Conservation (phyloP, 768 basidiomycete species). For the Amanita brunnescens region DNA sequence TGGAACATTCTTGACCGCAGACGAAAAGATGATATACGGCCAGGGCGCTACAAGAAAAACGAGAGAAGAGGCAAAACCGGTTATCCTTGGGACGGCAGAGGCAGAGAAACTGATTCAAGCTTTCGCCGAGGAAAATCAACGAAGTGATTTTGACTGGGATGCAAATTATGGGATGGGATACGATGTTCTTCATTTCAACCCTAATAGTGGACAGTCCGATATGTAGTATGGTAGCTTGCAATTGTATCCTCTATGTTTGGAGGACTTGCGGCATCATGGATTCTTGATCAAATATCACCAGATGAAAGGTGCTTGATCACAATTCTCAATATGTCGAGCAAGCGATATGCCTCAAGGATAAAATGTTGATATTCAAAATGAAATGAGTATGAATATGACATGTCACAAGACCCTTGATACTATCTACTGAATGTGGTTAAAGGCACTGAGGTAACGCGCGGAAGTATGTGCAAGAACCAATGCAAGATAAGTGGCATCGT, state of each 20-base stretch:
- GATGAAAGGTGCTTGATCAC: too few relatives aligned
- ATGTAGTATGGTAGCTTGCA: conserved; percentile 17
- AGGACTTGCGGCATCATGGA: too few relatives aligned
- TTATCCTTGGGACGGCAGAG: conserved; percentile 43
- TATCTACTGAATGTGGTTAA: background rate
- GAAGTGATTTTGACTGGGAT: conserved; percentile 65
- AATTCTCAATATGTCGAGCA: too few relatives aligned
- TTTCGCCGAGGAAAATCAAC: conserved; percentile 70
- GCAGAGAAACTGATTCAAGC: conserved; percentile 43
- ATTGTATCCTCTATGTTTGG: too few relatives aligned
- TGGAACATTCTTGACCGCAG: conserved; percentile 59
- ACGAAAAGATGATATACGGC: conserved; percentile 51
- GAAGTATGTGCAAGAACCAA: conserved; percentile 5
- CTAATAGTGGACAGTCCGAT: background rate
- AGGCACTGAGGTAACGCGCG: conserved; percentile 1
- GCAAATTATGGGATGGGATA: conserved; percentile 55
- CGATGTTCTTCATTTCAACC: conserved; percentile 54
- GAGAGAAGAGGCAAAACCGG: conserved; percentile 40
- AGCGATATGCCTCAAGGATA: background rate
- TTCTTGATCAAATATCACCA: too few relatives aligned
- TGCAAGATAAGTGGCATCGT: background rate
- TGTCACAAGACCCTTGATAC: background rate
- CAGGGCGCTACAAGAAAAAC: conserved; percentile 66
- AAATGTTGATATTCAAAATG: background rate
- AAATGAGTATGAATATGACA: background rate